phyloP scores from a whole-genome alignment of 163 green algal genomes.

The Volvox carteri region DNA sequence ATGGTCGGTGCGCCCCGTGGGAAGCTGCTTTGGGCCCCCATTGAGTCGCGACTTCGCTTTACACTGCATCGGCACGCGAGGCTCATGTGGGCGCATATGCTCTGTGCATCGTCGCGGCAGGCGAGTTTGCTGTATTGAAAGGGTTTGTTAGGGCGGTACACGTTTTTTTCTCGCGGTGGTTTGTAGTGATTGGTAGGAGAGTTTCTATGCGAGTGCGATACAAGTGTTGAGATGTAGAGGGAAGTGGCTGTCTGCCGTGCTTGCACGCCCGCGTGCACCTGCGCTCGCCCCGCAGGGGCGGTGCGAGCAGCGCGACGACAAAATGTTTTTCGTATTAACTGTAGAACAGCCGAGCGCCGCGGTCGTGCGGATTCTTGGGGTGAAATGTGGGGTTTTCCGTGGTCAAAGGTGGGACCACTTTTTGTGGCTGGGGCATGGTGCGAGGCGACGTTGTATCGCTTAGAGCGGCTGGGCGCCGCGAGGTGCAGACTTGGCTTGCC shows the following conservation, averaged over 20 bases:
- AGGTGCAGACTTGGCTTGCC: neutral
- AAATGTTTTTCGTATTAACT: neutral
- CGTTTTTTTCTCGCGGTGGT: slow-evolving; percentile 22
- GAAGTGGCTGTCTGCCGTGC: neutral
- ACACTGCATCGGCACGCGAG: neutral
- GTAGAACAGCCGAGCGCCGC: neutral
- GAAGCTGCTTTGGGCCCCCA: slow-evolving; percentile 15
- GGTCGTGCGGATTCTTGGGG: neutral
- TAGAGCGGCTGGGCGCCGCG: slow-evolving; percentile 16
- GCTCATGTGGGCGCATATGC: neutral
- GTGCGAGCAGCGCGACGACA: no score
- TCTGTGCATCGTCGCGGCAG: slow-evolving; percentile 20
- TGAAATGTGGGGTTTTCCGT: neutral
- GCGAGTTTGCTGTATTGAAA: slow-evolving; percentile 14
- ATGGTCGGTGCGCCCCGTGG: neutral
- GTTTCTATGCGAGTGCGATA: slow-evolving; percentile 30
- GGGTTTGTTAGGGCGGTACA: neutral
- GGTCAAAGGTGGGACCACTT: neutral
- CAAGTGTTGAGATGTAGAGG: slow-evolving; percentile 14
- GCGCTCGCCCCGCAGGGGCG: no score
- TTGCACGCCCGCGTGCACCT: no score
- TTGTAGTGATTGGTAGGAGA: slow-evolving; percentile 36
- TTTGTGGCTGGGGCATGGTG: neutral
- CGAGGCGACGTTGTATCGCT: neutral
- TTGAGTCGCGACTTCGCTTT: neutral